Conservation (phyloP, 768 basidiomycete species). For the Lepiota brunneoincarnata region DNA sequence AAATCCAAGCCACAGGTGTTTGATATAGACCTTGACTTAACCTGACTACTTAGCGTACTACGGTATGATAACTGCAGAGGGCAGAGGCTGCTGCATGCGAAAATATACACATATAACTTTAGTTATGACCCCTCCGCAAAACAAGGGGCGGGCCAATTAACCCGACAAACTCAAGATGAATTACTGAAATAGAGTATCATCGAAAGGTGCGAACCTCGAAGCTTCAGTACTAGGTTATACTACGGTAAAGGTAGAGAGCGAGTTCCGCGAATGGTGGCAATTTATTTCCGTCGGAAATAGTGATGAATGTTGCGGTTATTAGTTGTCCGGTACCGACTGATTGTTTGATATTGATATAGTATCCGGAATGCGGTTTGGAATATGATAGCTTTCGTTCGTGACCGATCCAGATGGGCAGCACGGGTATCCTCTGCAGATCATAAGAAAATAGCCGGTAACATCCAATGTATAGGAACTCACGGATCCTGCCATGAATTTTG, state of each 20-base stretch:
- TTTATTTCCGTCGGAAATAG: slow-evolving; percentile 2
- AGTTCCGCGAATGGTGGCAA: background rate
- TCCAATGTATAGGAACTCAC: slow-evolving; percentile 37
- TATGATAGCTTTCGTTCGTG: slow-evolving; percentile 65
- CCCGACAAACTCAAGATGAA: no score
- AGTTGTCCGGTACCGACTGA: slow-evolving; percentile 15
- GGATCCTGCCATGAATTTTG: slow-evolving; percentile 54
- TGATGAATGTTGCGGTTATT: slow-evolving; percentile 1
- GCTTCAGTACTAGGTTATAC: background rate
- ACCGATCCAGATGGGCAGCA: slow-evolving; percentile 73
- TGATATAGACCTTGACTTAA: slow-evolving; percentile 45
- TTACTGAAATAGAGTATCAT: background rate
- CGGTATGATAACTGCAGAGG: no score
- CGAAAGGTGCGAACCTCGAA: background rate
- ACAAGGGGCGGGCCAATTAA: no score
- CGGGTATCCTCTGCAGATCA: slow-evolving; percentile 59
- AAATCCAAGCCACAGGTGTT: slow-evolving; percentile 20
- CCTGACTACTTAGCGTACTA: no score
- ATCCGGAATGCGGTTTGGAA: slow-evolving; percentile 65
- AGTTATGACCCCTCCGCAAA: no score
- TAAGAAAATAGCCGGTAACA: background rate
- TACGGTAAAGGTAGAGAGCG: background rate
- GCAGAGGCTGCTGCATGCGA: no score
- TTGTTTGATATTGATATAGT: slow-evolving; percentile 47
- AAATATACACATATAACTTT: no score